These are phyloP conservation scores for Scutellaria baicalensis DNA, from an alignment of 257 asterid species.

Conservation along the genomic window DNA sequence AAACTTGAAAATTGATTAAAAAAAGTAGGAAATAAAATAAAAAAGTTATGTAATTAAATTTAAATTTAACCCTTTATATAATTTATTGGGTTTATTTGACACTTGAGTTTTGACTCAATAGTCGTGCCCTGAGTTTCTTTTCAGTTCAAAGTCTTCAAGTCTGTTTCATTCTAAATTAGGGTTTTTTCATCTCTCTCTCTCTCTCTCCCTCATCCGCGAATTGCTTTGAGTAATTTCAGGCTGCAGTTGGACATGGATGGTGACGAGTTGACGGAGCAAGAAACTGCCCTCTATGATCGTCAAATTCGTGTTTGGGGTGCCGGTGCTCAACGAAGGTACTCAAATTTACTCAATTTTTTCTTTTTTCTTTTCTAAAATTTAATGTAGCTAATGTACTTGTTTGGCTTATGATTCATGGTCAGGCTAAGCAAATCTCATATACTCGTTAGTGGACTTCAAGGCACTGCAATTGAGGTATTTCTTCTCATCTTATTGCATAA, in stretches of 20 bases:
- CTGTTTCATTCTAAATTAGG: conserved; percentile 19
- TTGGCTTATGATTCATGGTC: neutral
- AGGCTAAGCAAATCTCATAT: conserved; percentile 92
- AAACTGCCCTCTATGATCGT: conserved; percentile 98
- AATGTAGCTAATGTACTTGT: neutral
- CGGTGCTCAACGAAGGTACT: conserved; percentile 91
- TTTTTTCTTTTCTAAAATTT: neutral
- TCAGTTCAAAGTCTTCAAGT: no score
- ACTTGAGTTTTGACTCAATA: no score
- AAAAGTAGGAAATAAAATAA: no score
- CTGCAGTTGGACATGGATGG: conserved; percentile 42
- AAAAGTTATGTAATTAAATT: no score
- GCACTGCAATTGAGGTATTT: conserved; percentile 75
- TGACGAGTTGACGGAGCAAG: conserved; percentile 91
- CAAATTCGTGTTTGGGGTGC: conserved; percentile 99
- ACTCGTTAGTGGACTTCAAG: conserved; percentile 80
- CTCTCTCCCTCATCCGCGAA: neutral
- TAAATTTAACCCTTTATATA: no score
- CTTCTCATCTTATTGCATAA: neutral
- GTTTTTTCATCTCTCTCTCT: conserved; percentile 5
- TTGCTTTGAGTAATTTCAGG: conserved; percentile 10
- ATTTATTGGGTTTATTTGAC: neutral
- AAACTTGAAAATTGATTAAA: no score
- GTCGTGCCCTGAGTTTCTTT: neutral
- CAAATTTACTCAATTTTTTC: neutral